Conservation (phyloP, 169 alveolate genomes). For the Miamiensis avidus region DNA sequence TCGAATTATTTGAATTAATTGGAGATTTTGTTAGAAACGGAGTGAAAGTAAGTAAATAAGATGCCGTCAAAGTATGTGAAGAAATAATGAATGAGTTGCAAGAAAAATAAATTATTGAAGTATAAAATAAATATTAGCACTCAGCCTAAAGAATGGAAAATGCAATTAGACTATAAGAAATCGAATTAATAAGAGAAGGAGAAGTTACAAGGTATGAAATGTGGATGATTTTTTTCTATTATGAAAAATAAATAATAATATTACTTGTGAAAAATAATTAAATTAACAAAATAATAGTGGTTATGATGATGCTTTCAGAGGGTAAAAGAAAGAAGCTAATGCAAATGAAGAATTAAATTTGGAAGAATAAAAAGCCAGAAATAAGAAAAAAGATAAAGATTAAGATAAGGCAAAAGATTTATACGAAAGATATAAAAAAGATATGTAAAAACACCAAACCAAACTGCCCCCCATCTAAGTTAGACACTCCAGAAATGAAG, state of each 20-base stretch:
- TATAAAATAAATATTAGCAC: slow-evolving; percentile 11
- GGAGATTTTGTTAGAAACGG: slow-evolving; percentile 58
- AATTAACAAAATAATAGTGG: slow-evolving; percentile 5
- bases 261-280: slow-evolving; percentile 3
- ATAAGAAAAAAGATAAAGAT: slow-evolving; percentile 22
- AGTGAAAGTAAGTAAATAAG: slow-evolving; percentile 18
- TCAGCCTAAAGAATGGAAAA: slow-evolving; percentile 25
- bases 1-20: slow-evolving; percentile 43
- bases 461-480: slow-evolving; percentile 23
- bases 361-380: slow-evolving; percentile 1
- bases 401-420: not conserved
- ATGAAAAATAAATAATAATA: slow-evolving; percentile 21
- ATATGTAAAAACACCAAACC: slow-evolving; percentile 2
- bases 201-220: not conserved
- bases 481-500: slow-evolving; percentile 42
- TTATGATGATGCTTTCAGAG: slow-evolving; percentile 25
- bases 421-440: slow-evolving; percentile 29
- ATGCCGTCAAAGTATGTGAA: slow-evolving; percentile 22
- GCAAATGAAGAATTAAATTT: slow-evolving; percentile 21
- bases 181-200: slow-evolving; percentile 16
- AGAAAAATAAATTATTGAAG: slow-evolving; percentile 8
- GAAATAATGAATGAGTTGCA: slow-evolving; percentile 19
- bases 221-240: not conserved
- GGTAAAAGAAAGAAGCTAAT: slow-evolving; percentile 18
- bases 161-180: not conserved